Conservation (phyloP, 228 moss, liverwort and hornwort species). For the Sphagnum fallax region DNA sequence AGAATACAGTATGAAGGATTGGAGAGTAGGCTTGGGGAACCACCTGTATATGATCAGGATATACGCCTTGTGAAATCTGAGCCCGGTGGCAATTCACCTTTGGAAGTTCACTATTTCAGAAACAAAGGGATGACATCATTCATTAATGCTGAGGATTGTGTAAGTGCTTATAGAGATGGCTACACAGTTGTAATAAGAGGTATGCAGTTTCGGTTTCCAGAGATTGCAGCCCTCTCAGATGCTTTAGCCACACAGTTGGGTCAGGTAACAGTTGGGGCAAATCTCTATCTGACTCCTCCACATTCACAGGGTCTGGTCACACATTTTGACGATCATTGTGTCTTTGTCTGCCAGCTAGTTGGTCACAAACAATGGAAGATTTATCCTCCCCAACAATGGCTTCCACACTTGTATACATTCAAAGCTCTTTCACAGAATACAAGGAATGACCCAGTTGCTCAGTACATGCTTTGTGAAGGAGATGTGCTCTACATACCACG, state of each 20-base stretch:
- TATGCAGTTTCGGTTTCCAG: constrained; percentile 62
- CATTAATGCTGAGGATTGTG: constrained; percentile 41
- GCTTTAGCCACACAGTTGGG: constrained; percentile 50
- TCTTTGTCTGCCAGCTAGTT: constrained; percentile 66
- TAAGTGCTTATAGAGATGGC: constrained; percentile 44
- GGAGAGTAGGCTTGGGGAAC: constrained; percentile 47
- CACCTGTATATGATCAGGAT: constrained; percentile 56
- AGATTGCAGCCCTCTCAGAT: constrained; percentile 41
- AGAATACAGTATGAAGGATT: constrained; percentile 26
- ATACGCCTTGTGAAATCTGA: constrained; percentile 58
- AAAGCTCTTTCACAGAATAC: constrained; percentile 18
- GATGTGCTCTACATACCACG: constrained; percentile 71
- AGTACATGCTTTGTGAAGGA: constrained; percentile 34
- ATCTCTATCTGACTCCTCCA: constrained; percentile 72
- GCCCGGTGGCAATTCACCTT: constrained; percentile 2
- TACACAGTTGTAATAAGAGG: constrained; percentile 70
- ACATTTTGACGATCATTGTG: constrained; percentile 91
- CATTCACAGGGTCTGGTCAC: constrained; percentile 67
- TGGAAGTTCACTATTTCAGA: constrained; percentile 33
- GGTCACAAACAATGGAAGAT: constrained; percentile 66
- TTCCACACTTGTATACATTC: constrained; percentile 61
- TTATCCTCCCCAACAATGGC: constrained; percentile 34
- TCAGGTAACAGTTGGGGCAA: constrained; percentile 83
- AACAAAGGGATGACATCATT: constrained; percentile 1
- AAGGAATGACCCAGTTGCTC: constrained; percentile 12